Evolutionary conservation across 139 green algal species (phyloP), one percentile per base, ranked within the genome.

Genomic region (Chlamydomonas sp.): DNA sequence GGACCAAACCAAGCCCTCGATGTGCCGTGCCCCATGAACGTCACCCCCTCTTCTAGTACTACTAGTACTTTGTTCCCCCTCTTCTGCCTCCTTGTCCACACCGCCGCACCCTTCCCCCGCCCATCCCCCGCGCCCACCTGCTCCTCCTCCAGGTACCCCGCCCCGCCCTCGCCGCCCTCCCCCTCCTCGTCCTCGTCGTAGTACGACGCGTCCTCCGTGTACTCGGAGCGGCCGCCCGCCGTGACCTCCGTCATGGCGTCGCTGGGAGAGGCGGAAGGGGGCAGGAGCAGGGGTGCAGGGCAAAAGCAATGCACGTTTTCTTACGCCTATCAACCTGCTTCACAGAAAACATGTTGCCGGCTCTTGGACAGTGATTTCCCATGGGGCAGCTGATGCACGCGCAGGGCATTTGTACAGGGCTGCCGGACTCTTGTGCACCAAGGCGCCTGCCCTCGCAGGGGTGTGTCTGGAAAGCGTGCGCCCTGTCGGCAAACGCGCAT

Each of bases 171-270:
- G 18, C 15, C 71, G 7, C 3, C 3, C 59, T 80, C 17, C 59
- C 58, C 59, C 59, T 60, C 15, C 5, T 17, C 77, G 8, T 79
- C 6, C 3, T n/a, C 74, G 1, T 10, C 20, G 15, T 18, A 60
- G 1, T 72, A 12, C 5, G 63, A 4, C 71, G 72, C 82, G 4
- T 71, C 68, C 58, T 74, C 79, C 68, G 78, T 67, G 4, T 85
- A 68, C 10, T 86, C 82, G 72, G 79, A 86, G 57, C 79, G 82
- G 71, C 71, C 79, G 82, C 79, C 82, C 71, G 71, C 73, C 15
- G 77, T 86, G 17, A 88, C 88, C 82, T 91, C 88, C 64, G 88
- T 91, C 88, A 91, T 84, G 17, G 88, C 82, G 69, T 86, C 82
- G 31, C 31, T 49, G 31, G 31, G 31, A 49, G 31, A 49, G 31